Base-by-base conservation (phyloP, 192 early-diverging fungal genomes). In the Chytriomyces sp. region DNA sequence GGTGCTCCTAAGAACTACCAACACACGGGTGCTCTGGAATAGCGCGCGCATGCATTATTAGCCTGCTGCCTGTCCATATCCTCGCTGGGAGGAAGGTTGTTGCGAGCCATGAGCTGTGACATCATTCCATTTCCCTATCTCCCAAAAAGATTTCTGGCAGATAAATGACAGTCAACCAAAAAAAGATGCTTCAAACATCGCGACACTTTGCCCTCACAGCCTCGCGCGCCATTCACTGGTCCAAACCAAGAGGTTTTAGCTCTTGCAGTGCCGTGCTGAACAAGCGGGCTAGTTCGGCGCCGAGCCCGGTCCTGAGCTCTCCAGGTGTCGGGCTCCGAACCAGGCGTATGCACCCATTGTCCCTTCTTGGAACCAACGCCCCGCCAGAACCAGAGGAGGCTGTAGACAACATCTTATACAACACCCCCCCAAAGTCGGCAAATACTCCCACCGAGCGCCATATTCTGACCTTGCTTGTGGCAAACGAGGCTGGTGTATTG, bases 361-460 rank as follows among this genome's bases (percentile, higher is more conserved):
- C 61, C 28, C 8, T 63, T 23, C 45, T 73, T 3, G 43, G 60
- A 16, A 47, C 71, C 13, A 63, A 63, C 43, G 71, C 88, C 18
- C 86, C 91, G 35, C 91, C 91, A 3, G 90, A 92, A 5, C 94
- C 93, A 48, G 93, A 99, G 82, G 93, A 99, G 84, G 97, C 96
- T 18, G 97, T 99, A 61, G 91, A 91, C 73, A 97, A 96, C 88
- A 96, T 99, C 82, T 86, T 99, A 66, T 97, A 97, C 87, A 97
- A 97, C 87, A 94, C 94, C 43, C 95, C 96, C n/a, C 65, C 83
- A 2, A 65, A 62, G 61, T 61, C 82, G 2, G 69, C 84, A 24
- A 72, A 57, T 20, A 73, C 77, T 6, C 88, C 91, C 45, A 86
- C 86, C 49, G 87, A 87, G 45, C 92, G 96, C 45, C 97, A 99